These are phyloP conservation scores for Lithospermum erythrorhizon DNA, from an alignment of 257 asterid genomes.

Conservation along the genomic window DNA sequence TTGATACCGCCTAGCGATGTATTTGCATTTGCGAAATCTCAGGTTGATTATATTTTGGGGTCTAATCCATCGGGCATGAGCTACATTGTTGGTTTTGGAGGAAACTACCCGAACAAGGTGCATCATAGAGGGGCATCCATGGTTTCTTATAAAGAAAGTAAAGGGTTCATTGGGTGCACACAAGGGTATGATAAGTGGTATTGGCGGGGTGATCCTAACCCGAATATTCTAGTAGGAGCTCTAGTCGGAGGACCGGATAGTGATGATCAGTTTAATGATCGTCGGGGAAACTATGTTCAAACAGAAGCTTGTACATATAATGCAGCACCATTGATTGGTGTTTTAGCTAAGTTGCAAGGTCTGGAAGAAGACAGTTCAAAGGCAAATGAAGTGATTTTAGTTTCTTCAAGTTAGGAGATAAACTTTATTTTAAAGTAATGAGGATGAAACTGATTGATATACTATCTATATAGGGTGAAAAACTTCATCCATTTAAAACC, in stretches of 20 bases:
- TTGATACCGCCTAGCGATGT: conserved; percentile 33
- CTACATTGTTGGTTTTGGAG: conserved; percentile 74
- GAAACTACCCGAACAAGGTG: conserved; percentile 43
- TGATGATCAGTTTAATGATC: conserved; percentile 44
- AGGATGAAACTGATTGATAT: neutral
- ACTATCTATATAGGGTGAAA: neutral
- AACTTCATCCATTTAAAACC: neutral
- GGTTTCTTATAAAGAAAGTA: conserved; percentile 35
- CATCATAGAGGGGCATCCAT: conserved; percentile 85
- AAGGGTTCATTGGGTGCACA: conserved; percentile 62
- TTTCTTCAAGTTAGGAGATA: conserved; percentile 28
- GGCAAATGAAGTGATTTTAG: neutral
- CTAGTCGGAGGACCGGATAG: conserved; percentile 73
- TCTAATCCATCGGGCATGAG: conserved; percentile 62
- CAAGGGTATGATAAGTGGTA: conserved; percentile 74
- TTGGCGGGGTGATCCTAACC: conserved; percentile 44
- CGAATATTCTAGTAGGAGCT: conserved; percentile 57
- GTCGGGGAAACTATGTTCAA: conserved; percentile 59
- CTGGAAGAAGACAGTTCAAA: conserved; percentile 8
- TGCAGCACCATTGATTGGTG: conserved; percentile 70
- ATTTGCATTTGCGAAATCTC: conserved; percentile 44
- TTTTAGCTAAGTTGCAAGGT: conserved; percentile 46
- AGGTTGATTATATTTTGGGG: conserved; percentile 67
- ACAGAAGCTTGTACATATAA: conserved; percentile 91
- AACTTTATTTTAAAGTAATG: neutral